Base-by-base conservation (phyloP, 371 early-diverging fungal species). In the Encephalitozoon intestinalis region DNA sequence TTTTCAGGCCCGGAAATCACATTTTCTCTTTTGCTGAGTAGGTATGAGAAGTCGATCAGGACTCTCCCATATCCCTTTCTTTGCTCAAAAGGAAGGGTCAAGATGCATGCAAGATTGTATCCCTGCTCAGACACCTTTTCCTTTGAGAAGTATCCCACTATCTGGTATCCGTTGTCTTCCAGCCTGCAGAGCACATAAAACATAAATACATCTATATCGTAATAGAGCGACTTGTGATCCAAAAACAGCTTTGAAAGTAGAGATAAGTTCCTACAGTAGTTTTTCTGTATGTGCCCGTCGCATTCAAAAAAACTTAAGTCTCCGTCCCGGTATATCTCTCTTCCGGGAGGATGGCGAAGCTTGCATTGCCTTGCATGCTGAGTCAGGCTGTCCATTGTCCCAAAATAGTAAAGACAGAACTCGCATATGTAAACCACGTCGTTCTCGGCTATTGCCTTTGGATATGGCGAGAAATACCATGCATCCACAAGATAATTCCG, bases 211-310 rank as follows among this genome's bases (percentile, higher is more conserved):
- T 98, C 96, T 12, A 96, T 93, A 82, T 98, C 97, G 82, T 95
- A 98, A 82, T 93, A 95, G 8, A 97, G 87, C n/a, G 97, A 95
- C 83, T 98, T 98, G 88, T 96, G 96, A 85, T 98, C 99, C 79
- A 98, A 84, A 84, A 97, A 99, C 87, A 95, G 89, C 84, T 99
- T 99, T 15, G 94, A 91, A 4, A 97, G 82, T 23, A 99, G 87
- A 73, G 95, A 94, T 37, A 99, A 86, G 83, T 97, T 97, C 78
- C 93, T 92, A 86, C 97, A 94, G 82, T 96, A 99, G 25, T 90
- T 84, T 26, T 74, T 90, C 72, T 94, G 92, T 50, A 89, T 88
- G 49, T 90, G 82, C 0, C 94, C 94, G 82, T 94, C 94, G 53
- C 94, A 88, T 79, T 92, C 94, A 82, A 92, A 94, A 79, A 94